Evolutionary conservation across 2,329 filamentous ascomycete genomes (phyloP), one percentile per base, ranked within the genome.

Genomic region (Trichocomaceae sp.): DNA sequence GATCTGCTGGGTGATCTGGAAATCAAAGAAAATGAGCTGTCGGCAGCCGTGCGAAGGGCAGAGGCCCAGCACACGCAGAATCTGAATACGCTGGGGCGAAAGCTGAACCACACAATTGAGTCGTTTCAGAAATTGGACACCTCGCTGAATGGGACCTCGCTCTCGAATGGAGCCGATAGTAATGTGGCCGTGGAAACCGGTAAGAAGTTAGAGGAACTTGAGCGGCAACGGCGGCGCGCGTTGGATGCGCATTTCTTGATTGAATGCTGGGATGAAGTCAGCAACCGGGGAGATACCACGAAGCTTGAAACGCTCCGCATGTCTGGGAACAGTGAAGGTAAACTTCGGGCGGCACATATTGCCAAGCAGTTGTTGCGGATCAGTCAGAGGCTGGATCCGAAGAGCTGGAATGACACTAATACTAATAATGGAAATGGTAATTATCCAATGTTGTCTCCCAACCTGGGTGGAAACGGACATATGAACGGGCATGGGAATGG

Each of bases 251-350:
- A 88, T 67, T 97, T 97, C 69, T 74, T 99, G 57, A 90, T 99
- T 60, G 88, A 95, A 68, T 99, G 93, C 75, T 99, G 93, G 92
- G 84, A 90, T 41, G 92, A 97, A 66, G 90, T 99, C 63, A 91
- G 86, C 71, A 91, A 96, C 65, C 86, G 86, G 8, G 93, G 93
- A 3, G 85, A 93, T 62, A 79, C 97, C 54, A 86, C 87, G 8
- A 85, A 87, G n/a, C 74, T 99, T 47, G 90, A 97, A 69, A 90
- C 95, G 60, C 85, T 97, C 57, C 83, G 92, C 65, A 82, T 88
- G 60, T 87, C 90, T 61, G 90, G 89, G 1, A 87, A 87, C 23
- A 87, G 88, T 10, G 91, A 96, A 63, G 91, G 92, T 69, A 97
- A 96, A 70, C 89, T 99, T 46, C 84, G 90, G 57, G 96, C 91